Evolutionary conservation across 2,329 filamentous ascomycete species (phyloP).

Genomic region (Dactylellina parvicollis): DNA sequence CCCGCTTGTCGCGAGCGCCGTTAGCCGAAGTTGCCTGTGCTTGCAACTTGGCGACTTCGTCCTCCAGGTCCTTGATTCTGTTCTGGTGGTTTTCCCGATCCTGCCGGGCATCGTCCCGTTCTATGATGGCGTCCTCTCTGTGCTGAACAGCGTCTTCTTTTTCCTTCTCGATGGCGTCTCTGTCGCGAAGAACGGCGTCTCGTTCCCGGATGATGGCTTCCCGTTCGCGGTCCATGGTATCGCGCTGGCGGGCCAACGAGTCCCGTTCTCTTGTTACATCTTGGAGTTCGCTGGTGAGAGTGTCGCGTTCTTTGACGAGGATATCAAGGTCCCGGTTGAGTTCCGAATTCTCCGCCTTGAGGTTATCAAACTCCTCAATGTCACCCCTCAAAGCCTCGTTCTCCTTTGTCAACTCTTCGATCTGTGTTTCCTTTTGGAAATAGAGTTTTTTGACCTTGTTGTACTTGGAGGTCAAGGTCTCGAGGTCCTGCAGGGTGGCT

Average conservation of each 20-base stretch:
- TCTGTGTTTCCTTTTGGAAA: conserved; percentile 49
- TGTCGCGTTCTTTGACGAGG: conserved; percentile 44
- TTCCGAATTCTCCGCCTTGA: conserved; percentile 31
- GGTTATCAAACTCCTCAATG: conserved; percentile 26
- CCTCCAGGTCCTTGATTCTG: conserved; percentile 47
- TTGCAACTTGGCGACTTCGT: conserved; percentile 49
- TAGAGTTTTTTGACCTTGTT: conserved; percentile 54
- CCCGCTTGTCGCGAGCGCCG: conserved; percentile 47
- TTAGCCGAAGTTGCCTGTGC: conserved; percentile 28
- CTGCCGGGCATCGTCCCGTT: conserved; percentile 42
- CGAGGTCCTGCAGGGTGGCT: conserved; percentile 34
- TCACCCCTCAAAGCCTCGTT: conserved; percentile 33
- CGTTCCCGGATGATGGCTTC: conserved; percentile 21
- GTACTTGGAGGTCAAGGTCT: conserved; percentile 49
- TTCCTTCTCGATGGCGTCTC: conserved; percentile 22
- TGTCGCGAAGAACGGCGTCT: conserved; percentile 10
- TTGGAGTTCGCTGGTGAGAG: conserved; percentile 13
- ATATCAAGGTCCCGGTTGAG: conserved; percentile 49
- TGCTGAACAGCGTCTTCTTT: conserved; percentile 22
- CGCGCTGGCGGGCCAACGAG: conserved; percentile 24
- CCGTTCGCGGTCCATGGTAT: conserved; percentile 27
- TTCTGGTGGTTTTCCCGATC: conserved; percentile 46
- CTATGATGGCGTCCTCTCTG: conserved; percentile 29
- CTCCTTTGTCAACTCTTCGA: conserved; percentile 47
- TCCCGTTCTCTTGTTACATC: conserved; percentile 28